A percentile compares a stretch with the other conserved stretches of the same genome.
Evolutionary conservation across 805 yeast species (phyloP).

Genomic region (Komagataella ulmi): DNA sequence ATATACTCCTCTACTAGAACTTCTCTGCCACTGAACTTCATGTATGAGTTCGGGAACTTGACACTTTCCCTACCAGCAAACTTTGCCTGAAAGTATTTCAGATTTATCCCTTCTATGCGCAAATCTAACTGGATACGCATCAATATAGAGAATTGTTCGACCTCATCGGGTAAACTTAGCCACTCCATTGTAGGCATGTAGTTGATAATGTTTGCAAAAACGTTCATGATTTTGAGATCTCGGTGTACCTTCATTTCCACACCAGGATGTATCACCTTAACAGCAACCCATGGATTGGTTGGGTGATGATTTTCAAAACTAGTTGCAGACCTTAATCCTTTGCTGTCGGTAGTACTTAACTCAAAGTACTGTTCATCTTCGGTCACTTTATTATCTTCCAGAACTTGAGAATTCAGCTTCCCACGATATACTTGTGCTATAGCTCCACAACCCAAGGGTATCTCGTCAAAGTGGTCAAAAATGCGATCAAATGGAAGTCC

Average conservation of each 20-base stretch:
- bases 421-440: constrained; percentile 92
- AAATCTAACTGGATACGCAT: constrained; percentile 86
- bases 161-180: constrained; percentile 92
- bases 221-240: constrained; percentile 73
- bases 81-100: constrained; percentile 57
- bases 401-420: constrained; percentile 34
- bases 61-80: constrained; percentile 46
- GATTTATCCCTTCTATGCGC: constrained; percentile 77
- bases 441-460: constrained; percentile 94
- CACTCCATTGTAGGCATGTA: constrained; percentile 91
- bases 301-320: constrained; percentile 16
- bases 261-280: constrained; percentile 85
- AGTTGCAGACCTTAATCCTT: neutral
- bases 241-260: constrained; percentile 62
- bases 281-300: constrained; percentile 57
- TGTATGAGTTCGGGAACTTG: constrained; percentile 69
- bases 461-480: constrained; percentile 63
- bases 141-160: constrained; percentile 69
- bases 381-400: constrained; percentile 5
- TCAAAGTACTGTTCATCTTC: constrained; percentile 15
- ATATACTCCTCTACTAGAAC: constrained; percentile 81
- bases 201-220: constrained; percentile 63
- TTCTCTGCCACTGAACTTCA: constrained; percentile 48
- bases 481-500: constrained; percentile 49
- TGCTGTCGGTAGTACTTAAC: constrained; percentile 7